A percentile compares a stretch with the other conserved stretches of the same genome.
phyloP scores from a whole-genome alignment of 495 filamentous ascomycete species.

The Rhypophila decipiens region DNA sequence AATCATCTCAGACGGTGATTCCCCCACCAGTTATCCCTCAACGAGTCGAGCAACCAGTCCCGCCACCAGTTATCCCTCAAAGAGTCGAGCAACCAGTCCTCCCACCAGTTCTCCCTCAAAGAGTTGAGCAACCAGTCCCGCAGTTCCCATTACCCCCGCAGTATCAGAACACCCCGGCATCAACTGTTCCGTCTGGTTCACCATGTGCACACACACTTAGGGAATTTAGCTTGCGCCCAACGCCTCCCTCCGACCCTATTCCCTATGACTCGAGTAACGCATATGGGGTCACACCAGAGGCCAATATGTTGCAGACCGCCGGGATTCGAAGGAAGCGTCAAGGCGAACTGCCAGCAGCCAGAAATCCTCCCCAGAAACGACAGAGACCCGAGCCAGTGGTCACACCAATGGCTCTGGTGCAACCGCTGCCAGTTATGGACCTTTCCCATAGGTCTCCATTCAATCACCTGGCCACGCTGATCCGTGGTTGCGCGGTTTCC shows the following conservation, averaged over 20 bases:
- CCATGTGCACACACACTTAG: background rate
- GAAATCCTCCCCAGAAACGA: conserved; percentile 1
- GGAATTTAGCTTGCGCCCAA: background rate
- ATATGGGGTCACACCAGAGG: no score
- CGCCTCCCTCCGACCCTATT: no score
- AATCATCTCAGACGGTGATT: no score
- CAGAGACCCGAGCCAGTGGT: no score
- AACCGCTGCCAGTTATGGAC: background rate
- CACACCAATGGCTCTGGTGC: no score
- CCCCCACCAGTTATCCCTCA: background rate
- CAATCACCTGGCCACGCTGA: conserved; percentile 2
- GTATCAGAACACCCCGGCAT: background rate
- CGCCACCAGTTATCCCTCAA: background rate
- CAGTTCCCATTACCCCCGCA: background rate
- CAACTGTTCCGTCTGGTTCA: background rate
- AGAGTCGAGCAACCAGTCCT: background rate
- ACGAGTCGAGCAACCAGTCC: background rate
- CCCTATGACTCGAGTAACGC: no score
- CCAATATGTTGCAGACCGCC: background rate
- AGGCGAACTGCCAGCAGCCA: background rate
- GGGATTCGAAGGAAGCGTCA: conserved; percentile 4
- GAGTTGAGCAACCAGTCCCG: background rate
- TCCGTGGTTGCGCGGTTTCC: conserved; percentile 3
- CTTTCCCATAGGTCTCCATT: background rate
- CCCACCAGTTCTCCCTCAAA: background rate